Percentiles rank a stretch among this genome's conserved stretches.
phyloP scores from a whole-genome alignment of 1,284 basidiomycete species.

The Malassezia furfur region DNA sequence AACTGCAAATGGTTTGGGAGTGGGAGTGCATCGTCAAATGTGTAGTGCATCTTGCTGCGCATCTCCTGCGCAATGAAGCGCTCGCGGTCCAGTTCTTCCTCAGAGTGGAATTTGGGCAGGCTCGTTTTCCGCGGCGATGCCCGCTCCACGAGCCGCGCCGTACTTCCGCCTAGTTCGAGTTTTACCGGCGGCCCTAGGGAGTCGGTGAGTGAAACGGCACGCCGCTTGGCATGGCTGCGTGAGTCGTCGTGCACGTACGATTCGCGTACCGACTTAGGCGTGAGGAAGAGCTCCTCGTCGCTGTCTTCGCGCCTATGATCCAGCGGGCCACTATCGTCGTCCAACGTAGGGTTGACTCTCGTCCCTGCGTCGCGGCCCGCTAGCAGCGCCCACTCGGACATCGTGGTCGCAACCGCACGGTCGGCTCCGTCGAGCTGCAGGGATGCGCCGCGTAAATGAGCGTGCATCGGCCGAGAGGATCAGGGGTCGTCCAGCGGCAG shows the following conservation, averaged over 20 bases:
- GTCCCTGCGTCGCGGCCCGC: conserved; percentile 7
- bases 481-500: not conserved
- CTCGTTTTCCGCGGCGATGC: conserved; percentile 7
- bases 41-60: conserved; percentile 2
- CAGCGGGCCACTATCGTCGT: not conserved
- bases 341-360: not conserved
- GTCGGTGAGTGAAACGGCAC: not conserved
- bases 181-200: not conserved
- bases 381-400: not conserved
- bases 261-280: conserved; percentile 9
- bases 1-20: conserved; percentile 28
- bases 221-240: not conserved
- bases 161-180: not conserved
- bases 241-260: not conserved
- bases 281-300: conserved; percentile 9
- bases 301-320: not conserved
- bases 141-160: conserved; percentile 7
- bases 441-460: conserved; percentile 6
- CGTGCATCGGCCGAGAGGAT: conserved; percentile 11
- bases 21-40: conserved; percentile 10
- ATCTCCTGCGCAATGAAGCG: not conserved
- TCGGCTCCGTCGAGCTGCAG: not conserved
- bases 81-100: conserved; percentile 1
- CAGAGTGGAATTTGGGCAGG: not conserved
- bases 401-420: not conserved